Base-by-base conservation (phyloP, 2,329 filamentous ascomycete species). In the Elsinoe ampelina region DNA sequence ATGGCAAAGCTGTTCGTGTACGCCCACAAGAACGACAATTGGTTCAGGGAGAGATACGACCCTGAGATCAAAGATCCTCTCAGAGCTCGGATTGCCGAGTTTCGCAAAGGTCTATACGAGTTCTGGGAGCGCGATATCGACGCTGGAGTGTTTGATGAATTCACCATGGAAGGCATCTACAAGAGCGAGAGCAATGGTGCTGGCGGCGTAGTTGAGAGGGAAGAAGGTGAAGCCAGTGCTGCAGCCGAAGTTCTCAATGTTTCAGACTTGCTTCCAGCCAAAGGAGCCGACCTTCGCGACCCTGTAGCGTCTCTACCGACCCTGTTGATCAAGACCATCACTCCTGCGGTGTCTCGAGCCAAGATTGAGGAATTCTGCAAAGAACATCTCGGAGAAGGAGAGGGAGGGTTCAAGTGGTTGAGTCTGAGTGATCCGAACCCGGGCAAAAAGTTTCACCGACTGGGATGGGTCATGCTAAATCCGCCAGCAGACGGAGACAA, bases 391-490 rank as follows among this genome's bases (percentile, higher is more conserved):
- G 91, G 92, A 12, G 91, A 96, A 65, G 86, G 85, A 47, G 86
- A 93, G 61, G 91, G 91, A 54, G 92, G 92, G 2, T 96, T 93
- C 75, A 95, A 92, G 68, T 97, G 92, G 84, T 78, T 98, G 4
- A 97, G 92, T 34, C 79, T 98, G 51, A 96, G 91, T 63, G 93
- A 98, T 65, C 93, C 93, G 0, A 98, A 98, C 67, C 93, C 93
- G 1, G 86, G 89, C 66, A 98, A 98, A 74, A 87, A 95, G 61
- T 98, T 91, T 67, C 93, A 98, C 68, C 86, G 93, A 19, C 97
- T 98, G 71, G 93, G 93, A 19, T 98, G 95, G 92, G 95, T 98
- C 59, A 93, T 97, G 80, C 79, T 98, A 8, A 87, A 97, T 66
- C 86, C 89, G 13, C 83, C 83, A 12, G 78, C 86, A 0, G 88